phyloP scores from a whole-genome alignment of 2,329 filamentous ascomycete genomes.

The Penicillium sp. region DNA sequence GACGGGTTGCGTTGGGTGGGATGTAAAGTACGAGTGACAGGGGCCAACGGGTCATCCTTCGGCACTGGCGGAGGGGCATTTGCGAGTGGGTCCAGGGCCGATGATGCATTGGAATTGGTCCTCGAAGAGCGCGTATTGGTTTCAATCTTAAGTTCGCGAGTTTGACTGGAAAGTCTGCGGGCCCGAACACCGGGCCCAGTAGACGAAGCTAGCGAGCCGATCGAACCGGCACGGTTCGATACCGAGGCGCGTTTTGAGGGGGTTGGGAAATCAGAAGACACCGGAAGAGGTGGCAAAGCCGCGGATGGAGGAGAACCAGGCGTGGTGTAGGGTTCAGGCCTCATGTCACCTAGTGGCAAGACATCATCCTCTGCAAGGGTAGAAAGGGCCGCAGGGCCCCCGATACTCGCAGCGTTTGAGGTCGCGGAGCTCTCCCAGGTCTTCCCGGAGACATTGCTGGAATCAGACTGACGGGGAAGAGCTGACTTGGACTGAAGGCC shows the following conservation, averaged over 20 bases:
- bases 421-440: conserved; percentile 80
- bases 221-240: conserved; percentile 19
- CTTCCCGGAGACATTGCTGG: conserved; percentile 73
- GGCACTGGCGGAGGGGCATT: conserved; percentile 30
- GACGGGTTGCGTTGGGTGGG: conserved; percentile 35
- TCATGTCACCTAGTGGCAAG: conserved; percentile 37
- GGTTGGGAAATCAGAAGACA: conserved; percentile 39
- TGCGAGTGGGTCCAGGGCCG: conserved; percentile 25
- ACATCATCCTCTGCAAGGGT: conserved; percentile 68
- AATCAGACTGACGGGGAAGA: conserved; percentile 76
- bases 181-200: conserved; percentile 62
- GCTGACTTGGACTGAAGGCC: conserved; percentile 67
- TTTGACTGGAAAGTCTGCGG: conserved; percentile 77
- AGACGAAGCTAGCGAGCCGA: conserved; percentile 21
- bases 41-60: conserved; percentile 29
- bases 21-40: conserved; percentile 21
- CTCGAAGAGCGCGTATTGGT: conserved; percentile 54
- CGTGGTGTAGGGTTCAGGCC: conserved; percentile 32
- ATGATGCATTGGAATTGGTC: conserved; percentile 23
- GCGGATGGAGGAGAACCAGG: conserved; percentile 36
- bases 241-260: conserved; percentile 19
- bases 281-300: conserved; percentile 50
- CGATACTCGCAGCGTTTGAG: conserved; percentile 70
- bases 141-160: conserved; percentile 86
- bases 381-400: conserved; percentile 60